phyloP scores from a whole-genome alignment of 2,329 filamentous ascomycete genomes.

The Penicillium sp. region DNA sequence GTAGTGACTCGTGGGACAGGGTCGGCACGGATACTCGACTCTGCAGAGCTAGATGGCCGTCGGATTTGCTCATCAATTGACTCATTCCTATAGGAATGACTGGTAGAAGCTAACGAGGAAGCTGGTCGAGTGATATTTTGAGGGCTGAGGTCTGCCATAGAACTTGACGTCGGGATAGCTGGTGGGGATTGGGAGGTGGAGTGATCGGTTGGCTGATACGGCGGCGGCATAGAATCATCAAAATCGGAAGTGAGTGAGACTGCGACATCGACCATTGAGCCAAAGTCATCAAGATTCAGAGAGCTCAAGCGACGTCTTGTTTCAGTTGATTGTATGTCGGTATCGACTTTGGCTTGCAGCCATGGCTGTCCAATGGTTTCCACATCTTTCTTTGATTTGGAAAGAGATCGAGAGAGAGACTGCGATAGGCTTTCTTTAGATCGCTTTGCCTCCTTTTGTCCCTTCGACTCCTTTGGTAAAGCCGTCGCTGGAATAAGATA shows the following conservation, averaged over 20 bases:
- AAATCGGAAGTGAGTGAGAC: slow-evolving; percentile 28
- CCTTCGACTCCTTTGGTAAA: slow-evolving; percentile 12
- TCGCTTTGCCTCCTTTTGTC: slow-evolving; percentile 3
- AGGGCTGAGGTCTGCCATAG: slow-evolving; percentile 4
- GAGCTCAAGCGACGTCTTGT: slow-evolving; percentile 26
- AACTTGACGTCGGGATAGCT: background rate
- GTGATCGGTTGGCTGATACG: slow-evolving; percentile 14
- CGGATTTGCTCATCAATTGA: slow-evolving; percentile 10
- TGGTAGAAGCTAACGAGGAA: slow-evolving; percentile 10
- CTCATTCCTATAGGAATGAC: slow-evolving; percentile 5
- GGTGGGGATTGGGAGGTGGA: slow-evolving; percentile 6
- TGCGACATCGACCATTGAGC: slow-evolving; percentile 34
- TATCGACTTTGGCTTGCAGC: slow-evolving; percentile 31
- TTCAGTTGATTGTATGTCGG: slow-evolving; percentile 10
- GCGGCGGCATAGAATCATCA: slow-evolving; percentile 24
- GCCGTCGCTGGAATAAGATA: slow-evolving; percentile 23
- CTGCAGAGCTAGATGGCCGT: slow-evolving; percentile 11
- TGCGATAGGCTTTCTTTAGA: slow-evolving; percentile 12
- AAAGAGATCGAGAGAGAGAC: slow-evolving; percentile 22
- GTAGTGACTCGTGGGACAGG: background rate
- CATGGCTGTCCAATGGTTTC: slow-evolving; percentile 40
- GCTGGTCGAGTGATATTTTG: background rate
- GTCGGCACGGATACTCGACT: slow-evolving; percentile 1
- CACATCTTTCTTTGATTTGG: slow-evolving; percentile 35
- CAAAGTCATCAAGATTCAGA: slow-evolving; percentile 34